Evolutionary conservation across 495 filamentous ascomycete species (phyloP), one percentile per base, ranked within the genome.

Genomic region (Penicillium ochrochloron): DNA sequence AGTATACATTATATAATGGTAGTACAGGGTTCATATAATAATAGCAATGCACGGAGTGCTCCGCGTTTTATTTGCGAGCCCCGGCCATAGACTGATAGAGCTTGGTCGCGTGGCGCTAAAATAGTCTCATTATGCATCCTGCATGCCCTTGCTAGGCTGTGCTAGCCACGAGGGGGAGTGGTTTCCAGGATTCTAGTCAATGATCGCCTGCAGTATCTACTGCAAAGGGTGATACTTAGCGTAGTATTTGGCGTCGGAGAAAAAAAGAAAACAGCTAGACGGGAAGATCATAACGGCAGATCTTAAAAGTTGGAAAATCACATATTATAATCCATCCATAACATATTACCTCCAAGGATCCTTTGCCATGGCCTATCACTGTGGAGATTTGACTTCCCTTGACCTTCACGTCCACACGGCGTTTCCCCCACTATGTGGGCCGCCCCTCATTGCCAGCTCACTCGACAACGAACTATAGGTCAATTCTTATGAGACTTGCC

Each of bases 91-190:
- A 39, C 35, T 4, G 11, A 41, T 31, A 12, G 25, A 15, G 14
- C 48, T 12, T 8, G 25, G 27, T 15, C 9, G 15, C 19, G 25
- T 14, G 25, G 27, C 25, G 48, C 48, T 31, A 52, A 52, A 52
- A 29, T 31, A 52, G 25, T n/a, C 48, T 31, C 12, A 48, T 44
- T 50, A 12, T 51, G 25, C 48, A 52, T 27, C 6, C 12, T 51
- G 48, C 48, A 52, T 5, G 31, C 48, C 48, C 48, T 25, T 52
- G 48, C 48, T 31, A 52, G 25, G 25, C 48, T 25, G 25, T 52
- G 48, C 48, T 31, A 52, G 25, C 48, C 48, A 52, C 48, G 25
- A 52, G 48, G 48, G 48, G 48, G 7, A 31, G 12, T 52, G 37
- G 37, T 41, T 12, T 52, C 48, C 9, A 2, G 44, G 44, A 23